Base-by-base conservation (phyloP, 352 stramenopile species). In the Globisporangium paddicum region DNA sequence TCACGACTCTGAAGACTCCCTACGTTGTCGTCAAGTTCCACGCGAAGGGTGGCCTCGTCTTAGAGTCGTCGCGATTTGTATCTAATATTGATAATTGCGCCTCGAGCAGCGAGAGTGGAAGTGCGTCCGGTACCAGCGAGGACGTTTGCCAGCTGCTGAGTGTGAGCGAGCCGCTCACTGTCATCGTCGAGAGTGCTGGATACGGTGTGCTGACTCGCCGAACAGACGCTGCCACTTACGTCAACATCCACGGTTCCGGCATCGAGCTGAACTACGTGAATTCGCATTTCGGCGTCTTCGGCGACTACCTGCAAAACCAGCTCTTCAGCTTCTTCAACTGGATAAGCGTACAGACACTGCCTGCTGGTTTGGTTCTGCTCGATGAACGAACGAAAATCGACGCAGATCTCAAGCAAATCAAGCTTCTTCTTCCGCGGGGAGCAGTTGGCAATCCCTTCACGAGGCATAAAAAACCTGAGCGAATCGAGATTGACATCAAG, bases 271-370 rank as follows among this genome's bases (percentile, higher is more conserved):
- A 87, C 41, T 90, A 88, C 45, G 64, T 89, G 26, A 67, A 79
- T 47, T 60, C 65, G 8, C 73, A 88, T 35, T 80, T 75, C 30
- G 55, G 51, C 19, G 62, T 76, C 0, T 70, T 92, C 11, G 34
- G 66, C 5, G 64, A 88, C 16, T 77, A 86, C 57, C 41, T 90
- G 18, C 72, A 71, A 23, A 79, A 81, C 58, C 69, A 90, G 25
- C 75, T 93, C 19, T 64, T 84, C 25, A 77, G 69, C 0, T 87
- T 89, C 58, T 87, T 83, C 30, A 75, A 75, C 13, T 93, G 78
- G 77, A 72, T 73, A 8, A 78, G 76, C 18, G 58, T 86, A 9
- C 72, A 82, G 50, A 71, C 73, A 23, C 68, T 76, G n/a, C 77
- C 77, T 25, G 40, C 63, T 1, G 55, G 66, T 16, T 35, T 77